phyloP scores from a whole-genome alignment of 2,329 filamentous ascomycete genomes.

The Biscogniauxia sp. region DNA sequence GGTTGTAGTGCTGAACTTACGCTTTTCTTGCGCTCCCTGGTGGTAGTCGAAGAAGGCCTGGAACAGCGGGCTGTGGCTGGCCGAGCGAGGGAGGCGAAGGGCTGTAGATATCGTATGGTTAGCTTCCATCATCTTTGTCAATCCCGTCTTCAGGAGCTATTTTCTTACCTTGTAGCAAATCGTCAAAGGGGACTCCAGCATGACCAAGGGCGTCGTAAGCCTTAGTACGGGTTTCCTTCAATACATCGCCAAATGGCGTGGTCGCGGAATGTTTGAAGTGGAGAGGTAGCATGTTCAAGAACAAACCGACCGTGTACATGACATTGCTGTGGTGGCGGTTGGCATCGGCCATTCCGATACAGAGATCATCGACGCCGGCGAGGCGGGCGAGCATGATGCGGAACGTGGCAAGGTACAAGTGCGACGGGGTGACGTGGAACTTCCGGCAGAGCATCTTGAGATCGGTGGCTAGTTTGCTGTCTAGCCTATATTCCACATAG shows the following conservation, averaged over 20 bases:
- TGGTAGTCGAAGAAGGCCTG: constrained; percentile 48
- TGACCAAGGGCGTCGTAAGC: constrained; percentile 32
- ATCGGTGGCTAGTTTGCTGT: constrained; percentile 3
- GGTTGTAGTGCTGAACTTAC: constrained; percentile 3
- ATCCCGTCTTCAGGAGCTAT: constrained; percentile 9
- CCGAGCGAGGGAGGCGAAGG: constrained; percentile 34
- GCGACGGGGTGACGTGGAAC: constrained; percentile 23
- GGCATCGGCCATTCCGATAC: constrained; percentile 40
- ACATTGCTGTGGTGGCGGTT: constrained; percentile 29
- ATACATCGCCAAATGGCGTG: not conserved
- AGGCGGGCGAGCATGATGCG: constrained; percentile 30
- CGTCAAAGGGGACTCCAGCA: constrained; percentile 43
- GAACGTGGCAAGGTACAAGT: constrained; percentile 37
- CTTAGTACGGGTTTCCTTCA: not conserved
- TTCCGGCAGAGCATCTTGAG: not conserved
- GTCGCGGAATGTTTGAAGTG: constrained; percentile 4
- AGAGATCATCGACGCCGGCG: constrained; percentile 30
- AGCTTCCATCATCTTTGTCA: not conserved
- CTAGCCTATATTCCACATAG: not conserved
- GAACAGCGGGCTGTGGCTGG: constrained; percentile 40
- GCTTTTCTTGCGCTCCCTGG: constrained; percentile 28
- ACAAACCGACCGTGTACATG: constrained; percentile 33
- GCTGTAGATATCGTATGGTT: too few relatives aligned
- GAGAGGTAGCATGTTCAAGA: constrained; percentile 39
- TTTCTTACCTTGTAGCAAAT: constrained; percentile 39